Percentiles rank a stretch among this genome's conserved stretches.
Conservation (phyloP, 495 filamentous ascomycete genomes). For the Penicillium ucsense region DNA sequence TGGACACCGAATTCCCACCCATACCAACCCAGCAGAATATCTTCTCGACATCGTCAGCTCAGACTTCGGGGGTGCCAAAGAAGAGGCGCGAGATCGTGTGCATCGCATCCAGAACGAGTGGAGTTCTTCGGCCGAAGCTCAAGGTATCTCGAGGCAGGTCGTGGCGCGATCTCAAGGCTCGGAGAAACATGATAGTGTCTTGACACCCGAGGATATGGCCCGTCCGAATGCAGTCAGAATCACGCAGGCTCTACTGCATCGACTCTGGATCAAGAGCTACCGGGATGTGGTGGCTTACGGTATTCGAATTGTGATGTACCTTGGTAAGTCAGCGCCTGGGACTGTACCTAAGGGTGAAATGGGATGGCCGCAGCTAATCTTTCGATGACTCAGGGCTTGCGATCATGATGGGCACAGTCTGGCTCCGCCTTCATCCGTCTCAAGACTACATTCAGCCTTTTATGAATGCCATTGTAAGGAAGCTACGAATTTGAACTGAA, state of each 20-base stretch:
- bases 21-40: slow-evolving; percentile 72
- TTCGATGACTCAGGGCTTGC: slow-evolving; percentile 41
- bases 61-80: slow-evolving; percentile 51
- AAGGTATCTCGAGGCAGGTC: slow-evolving; percentile 1
- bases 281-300: slow-evolving; percentile 75
- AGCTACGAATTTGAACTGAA: not conserved
- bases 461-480: slow-evolving; percentile 59
- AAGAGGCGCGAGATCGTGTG: slow-evolving; percentile 21
- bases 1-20: slow-evolving; percentile 48
- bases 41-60: slow-evolving; percentile 65
- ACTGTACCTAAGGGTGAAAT: too few species aligned
- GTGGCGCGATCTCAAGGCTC: slow-evolving; percentile 3
- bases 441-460: slow-evolving; percentile 67
- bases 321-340: slow-evolving; percentile 32
- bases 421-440: slow-evolving; percentile 53
- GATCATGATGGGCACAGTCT: slow-evolving; percentile 84
- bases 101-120: slow-evolving; percentile 21
- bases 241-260: slow-evolving; percentile 50
- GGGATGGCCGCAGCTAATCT: slow-evolving; percentile 1
- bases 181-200: slow-evolving; percentile 8
- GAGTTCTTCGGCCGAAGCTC: slow-evolving; percentile 15
- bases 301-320: slow-evolving; percentile 74
- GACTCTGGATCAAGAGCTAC: slow-evolving; percentile 69
- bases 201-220: slow-evolving; percentile 11
- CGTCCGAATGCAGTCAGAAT: slow-evolving; percentile 19